Evolutionary conservation across 2,329 filamentous ascomycete species (phyloP), one percentile per base, ranked within the genome.

Genomic region (Emmonsiellopsis sp.): DNA sequence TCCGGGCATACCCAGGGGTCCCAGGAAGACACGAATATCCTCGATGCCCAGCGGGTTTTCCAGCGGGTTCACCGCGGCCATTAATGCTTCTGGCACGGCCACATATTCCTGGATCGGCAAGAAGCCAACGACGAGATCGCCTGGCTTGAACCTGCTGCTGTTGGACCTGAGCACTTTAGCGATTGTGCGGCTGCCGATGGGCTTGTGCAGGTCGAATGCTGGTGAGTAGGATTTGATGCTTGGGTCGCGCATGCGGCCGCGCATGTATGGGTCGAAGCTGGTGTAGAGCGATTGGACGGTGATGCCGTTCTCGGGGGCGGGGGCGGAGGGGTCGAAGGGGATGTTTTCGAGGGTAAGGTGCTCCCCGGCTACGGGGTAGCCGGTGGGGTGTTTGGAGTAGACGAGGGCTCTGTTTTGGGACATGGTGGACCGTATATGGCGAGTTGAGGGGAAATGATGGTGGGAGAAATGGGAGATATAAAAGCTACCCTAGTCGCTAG

Each of bases 221-320:
- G 84, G 75, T 21, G 75, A 67, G 74, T 90, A 93, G 8, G 86
- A 89, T 71, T 86, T 82, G 65, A 72, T 62, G 37, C 74, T 68
- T 6, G 86, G 65, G 47, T 76, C 70, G 47, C 88, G 84, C 86
- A 95, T 91, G 60, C 82, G 81, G 56, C 86, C 86, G 54, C 90
- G 86, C 75, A 87, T 82, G 74, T 94, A 95, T 2, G 89, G 89
- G 69, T 95, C 89, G 72, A 86, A 86, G 42, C 87, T 91, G 58
- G 83, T 77, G 68, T 86, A 88, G 63, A 85, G 79, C 61, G 86
- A 80, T 72, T 88, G 81, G 58, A 85, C 72, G 34, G 81, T 81
- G 48, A 94, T 68, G 42, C 88, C 84, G 58, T 86, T 85, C 44
- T 79, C 67, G 27, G 82, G 77, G 32, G 83, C 78, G 5, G 79